Base-by-base conservation (phyloP, 2,329 filamentous ascomycete species). In the Hypoxylon sp. region DNA sequence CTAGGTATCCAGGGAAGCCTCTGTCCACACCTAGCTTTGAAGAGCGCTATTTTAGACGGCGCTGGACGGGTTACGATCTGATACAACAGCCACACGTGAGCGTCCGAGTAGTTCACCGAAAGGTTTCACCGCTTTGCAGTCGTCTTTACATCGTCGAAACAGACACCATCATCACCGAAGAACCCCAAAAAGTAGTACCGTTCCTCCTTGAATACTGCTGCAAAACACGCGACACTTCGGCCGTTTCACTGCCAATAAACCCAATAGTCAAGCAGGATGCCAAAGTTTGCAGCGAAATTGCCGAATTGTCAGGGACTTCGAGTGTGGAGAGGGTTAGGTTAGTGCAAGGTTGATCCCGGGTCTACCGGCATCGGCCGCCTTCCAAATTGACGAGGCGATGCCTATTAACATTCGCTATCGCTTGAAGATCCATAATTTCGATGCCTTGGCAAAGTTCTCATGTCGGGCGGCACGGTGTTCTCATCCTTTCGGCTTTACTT, bases 251-350 rank as follows among this genome's bases (percentile, higher is more conserved):
- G 29, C 37, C 23, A 12, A 39, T 39, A 43, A n/a, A 25, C n/a
- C 43, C 21, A 50, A 32, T 37, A 29, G 61, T 66, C 23, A 8
- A 56, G 45, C 32, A 51, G n/a, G 50, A 56, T 51, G 21, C 46
- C 51, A 43, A 45, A 29, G 37, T 34, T 41, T 47, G 32, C 64
- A 37, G 45, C 61, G 43, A 67, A 63, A 69, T 69, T 69, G 27
- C 67, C 63, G 67, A 69, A 34, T 60, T 53, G 34, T 48, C 63
- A 58, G 63, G 47, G 63, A 48, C 30, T 53, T 52, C 16, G 30
- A 45, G 23, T 61, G 67, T 63, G 67, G 64, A 67, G 67, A 69
- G 67, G 67, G 67, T 69, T 69, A 69, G 67, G 67, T 69, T 69
- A 67, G 50, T 63, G 45, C 29, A 23, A 27, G 16, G 46, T 47